phyloP scores from a whole-genome alignment of 192 early-diverging fungal species.

The Linnemannia zychae region DNA sequence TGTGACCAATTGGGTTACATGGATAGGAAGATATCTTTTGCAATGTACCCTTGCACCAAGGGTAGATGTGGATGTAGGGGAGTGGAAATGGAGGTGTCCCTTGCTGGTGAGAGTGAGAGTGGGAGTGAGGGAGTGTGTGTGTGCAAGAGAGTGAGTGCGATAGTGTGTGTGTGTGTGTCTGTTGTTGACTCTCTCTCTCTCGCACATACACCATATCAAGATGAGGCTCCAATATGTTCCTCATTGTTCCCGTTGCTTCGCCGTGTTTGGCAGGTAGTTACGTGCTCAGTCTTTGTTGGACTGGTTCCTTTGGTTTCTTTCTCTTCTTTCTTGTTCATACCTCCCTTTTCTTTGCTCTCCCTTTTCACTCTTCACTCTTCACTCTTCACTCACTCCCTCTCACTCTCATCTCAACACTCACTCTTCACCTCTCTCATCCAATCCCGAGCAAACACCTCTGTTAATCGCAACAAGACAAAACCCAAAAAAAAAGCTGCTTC shows the following conservation, averaged over 20 bases:
- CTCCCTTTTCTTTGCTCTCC: neutral
- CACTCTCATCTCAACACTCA: neutral
- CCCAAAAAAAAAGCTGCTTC: neutral
- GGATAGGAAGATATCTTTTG: neutral
- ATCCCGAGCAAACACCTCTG: neutral
- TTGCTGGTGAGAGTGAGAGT: no score
- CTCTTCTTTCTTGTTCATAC: neutral
- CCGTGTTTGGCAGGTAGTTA: no score
- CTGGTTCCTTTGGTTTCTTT: neutral
- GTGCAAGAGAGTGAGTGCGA: neutral
- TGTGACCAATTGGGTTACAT: neutral
- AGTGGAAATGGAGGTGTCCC: no score
- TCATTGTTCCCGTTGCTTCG: neutral
- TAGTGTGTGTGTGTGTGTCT: neutral
- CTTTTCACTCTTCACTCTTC: neutral
- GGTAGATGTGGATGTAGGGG: neutral
- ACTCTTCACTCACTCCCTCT: neutral
- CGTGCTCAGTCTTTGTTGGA: neutral
- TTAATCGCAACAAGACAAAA: neutral
- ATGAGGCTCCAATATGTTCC: no score
- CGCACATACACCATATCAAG: no score
- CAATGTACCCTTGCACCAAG: neutral
- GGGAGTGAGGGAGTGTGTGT: no score
- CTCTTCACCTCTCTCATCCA: neutral
- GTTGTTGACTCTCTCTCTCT: no score